These are phyloP conservation scores for Penicillium canescens DNA, from an alignment of 495 filamentous ascomycete species.

Conservation along the genomic window DNA sequence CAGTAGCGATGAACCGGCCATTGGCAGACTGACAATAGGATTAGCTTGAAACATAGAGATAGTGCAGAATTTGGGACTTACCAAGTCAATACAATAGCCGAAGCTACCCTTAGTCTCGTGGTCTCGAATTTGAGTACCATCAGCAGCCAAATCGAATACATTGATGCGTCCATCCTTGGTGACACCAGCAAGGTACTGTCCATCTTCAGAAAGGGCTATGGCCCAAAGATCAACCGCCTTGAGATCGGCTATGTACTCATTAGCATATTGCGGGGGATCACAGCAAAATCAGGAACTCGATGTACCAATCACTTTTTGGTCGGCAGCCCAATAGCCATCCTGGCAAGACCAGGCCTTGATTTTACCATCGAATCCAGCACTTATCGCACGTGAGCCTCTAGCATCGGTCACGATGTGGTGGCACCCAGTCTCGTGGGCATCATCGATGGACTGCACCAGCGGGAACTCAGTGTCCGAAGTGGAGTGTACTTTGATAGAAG, in stretches of 20 bases:
- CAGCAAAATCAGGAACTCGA: constrained; percentile 8
- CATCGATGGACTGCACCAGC: constrained; percentile 70
- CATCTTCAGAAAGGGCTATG: constrained; percentile 77
- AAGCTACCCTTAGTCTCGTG: constrained; percentile 92
- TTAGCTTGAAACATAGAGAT: constrained; percentile 7
- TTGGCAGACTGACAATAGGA: constrained; percentile 57
- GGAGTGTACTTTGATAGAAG: constrained; percentile 73
- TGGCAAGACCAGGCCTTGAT: constrained; percentile 73
- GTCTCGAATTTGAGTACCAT: constrained; percentile 63
- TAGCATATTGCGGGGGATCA: constrained; percentile 2
- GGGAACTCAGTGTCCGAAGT: constrained; percentile 69
- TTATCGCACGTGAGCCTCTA: constrained; percentile 70
- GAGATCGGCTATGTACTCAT: constrained; percentile 17
- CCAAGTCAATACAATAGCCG: constrained; percentile 84
- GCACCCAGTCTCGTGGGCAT: constrained; percentile 80
- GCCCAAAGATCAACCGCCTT: constrained; percentile 72
- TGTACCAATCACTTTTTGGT: constrained; percentile 46
- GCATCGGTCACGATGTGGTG: constrained; percentile 79
- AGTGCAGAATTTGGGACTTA: constrained; percentile 27
- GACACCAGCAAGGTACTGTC: constrained; percentile 76
- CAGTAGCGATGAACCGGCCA: constrained; percentile 83
- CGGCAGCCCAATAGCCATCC: constrained; percentile 55
- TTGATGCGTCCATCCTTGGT: constrained; percentile 83
- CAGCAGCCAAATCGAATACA: constrained; percentile 72
- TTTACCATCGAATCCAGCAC: constrained; percentile 84